Conservation (phyloP, 1,284 basidiomycete genomes). For the Sporisorium exsertum region DNA sequence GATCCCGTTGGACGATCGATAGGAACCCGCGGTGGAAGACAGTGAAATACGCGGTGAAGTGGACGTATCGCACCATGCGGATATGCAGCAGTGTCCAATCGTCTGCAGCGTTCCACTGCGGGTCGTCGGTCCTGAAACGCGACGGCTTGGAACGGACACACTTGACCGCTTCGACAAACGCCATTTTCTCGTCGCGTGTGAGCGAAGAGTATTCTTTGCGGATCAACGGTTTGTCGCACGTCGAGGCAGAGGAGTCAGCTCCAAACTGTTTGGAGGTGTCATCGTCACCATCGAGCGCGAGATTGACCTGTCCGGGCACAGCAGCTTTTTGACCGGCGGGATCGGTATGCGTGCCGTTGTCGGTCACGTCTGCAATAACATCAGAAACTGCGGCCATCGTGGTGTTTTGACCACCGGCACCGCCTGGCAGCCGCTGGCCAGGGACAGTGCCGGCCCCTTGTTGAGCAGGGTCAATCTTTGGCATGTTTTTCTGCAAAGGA, state of each 20-base stretch:
- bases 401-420: not conserved
- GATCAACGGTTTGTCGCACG: slow-evolving; percentile 7
- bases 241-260: not conserved
- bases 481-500: slow-evolving; percentile 14
- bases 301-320: not conserved
- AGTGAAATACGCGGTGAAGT: slow-evolving; percentile 41
- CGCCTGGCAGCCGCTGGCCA: not conserved
- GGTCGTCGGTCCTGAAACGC: slow-evolving; percentile 12
- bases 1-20: slow-evolving; percentile 30
- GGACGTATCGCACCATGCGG: slow-evolving; percentile 44
- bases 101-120: slow-evolving; percentile 23
- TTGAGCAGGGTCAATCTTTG: slow-evolving; percentile 5
- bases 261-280: not conserved
- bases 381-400: not conserved
- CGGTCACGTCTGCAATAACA: not conserved
- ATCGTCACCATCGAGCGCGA: not conserved
- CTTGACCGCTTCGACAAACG: slow-evolving; percentile 25
- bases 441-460: not conserved
- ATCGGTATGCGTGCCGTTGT: not conserved
- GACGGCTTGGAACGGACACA: slow-evolving; percentile 39
- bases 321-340: not conserved
- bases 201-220: slow-evolving; percentile 41
- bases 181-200: slow-evolving; percentile 17
- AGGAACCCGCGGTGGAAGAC: slow-evolving; percentile 34
- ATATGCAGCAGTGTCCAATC: slow-evolving; percentile 47